phyloP scores from a whole-genome alignment of 2,329 filamentous ascomycete genomes.

The Microsporum canis region DNA sequence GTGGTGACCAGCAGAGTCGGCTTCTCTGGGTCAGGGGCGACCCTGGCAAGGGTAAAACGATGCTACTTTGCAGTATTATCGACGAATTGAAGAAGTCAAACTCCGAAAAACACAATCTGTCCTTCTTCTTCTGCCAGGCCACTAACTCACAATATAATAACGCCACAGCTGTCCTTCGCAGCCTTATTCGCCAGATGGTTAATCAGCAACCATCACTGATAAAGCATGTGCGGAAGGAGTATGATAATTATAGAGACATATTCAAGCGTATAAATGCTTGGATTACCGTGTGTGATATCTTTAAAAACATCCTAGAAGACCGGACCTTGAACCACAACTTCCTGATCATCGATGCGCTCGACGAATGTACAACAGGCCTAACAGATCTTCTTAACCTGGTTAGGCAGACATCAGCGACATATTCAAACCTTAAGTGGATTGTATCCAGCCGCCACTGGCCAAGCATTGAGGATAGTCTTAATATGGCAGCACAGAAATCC shows the following conservation, averaged over 20 bases:
- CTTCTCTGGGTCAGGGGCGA: conserved; percentile 31
- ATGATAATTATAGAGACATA: not conserved
- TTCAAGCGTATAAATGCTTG: conserved; percentile 35
- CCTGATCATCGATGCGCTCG: conserved; percentile 39
- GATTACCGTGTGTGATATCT: conserved; percentile 28
- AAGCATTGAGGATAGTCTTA: conserved; percentile 27
- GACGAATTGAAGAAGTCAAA: conserved; percentile 14
- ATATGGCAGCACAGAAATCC: not conserved
- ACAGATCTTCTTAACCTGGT: conserved; percentile 30
- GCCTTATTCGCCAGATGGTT: conserved; percentile 35
- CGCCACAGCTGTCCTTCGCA: conserved; percentile 32
- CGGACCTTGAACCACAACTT: conserved; percentile 17
- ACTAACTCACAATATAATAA: conserved; percentile 30
- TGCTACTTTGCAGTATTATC: conserved; percentile 28
- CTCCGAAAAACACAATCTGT: conserved; percentile 3
- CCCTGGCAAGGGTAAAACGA: conserved; percentile 33
- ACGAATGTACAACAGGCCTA: conserved; percentile 31
- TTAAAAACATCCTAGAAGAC: conserved; percentile 33
- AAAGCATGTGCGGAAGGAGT: conserved; percentile 20
- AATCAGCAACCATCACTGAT: conserved; percentile 25
- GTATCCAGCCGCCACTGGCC: conserved; percentile 36
- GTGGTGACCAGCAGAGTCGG: not conserved
- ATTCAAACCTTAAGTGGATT: conserved; percentile 31
- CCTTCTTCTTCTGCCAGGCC: conserved; percentile 34
- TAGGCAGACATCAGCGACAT: conserved; percentile 13